These are phyloP conservation scores for Aspergillus hortae DNA, from an alignment of 2,329 filamentous ascomycete species.

Conservation along the genomic window DNA sequence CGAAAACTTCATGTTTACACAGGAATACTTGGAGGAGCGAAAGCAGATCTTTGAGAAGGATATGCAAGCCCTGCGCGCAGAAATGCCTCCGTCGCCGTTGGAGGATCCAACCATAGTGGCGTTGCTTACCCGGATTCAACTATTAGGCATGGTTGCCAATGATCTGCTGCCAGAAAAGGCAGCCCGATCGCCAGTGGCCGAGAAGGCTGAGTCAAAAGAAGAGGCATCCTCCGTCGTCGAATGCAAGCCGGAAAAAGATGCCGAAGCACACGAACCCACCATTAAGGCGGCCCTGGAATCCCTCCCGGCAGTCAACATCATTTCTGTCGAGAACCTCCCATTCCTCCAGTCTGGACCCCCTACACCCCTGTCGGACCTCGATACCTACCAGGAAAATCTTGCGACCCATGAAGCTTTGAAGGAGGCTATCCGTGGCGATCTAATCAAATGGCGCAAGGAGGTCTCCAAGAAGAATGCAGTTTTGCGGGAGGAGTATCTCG, in stretches of 20 bases:
- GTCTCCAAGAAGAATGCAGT: slow-evolving; percentile 37
- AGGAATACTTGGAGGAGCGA: slow-evolving; percentile 46
- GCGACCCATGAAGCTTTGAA: slow-evolving; percentile 37
- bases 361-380: slow-evolving; percentile 44
- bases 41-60: slow-evolving; percentile 45
- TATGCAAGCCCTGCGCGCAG: slow-evolving; percentile 39
- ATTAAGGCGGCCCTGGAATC: slow-evolving; percentile 15
- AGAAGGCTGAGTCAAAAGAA: slow-evolving; percentile 3
- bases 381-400: slow-evolving; percentile 42
- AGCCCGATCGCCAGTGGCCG: slow-evolving; percentile 4
- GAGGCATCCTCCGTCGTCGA: slow-evolving; percentile 6
- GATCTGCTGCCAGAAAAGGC: slow-evolving; percentile 25
- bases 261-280: slow-evolving; percentile 10
- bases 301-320: slow-evolving; percentile 19
- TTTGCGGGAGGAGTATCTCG: slow-evolving; percentile 39
- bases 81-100: slow-evolving; percentile 41
- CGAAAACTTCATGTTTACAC: slow-evolving; percentile 43
- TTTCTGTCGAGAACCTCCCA: slow-evolving; percentile 44
- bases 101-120: slow-evolving; percentile 41
- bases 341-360: slow-evolving; percentile 42
- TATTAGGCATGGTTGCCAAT: slow-evolving; percentile 42
- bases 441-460: slow-evolving; percentile 38
- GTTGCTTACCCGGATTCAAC: slow-evolving; percentile 42
- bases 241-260: slow-evolving; percentile 13
- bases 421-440: slow-evolving; percentile 33